phyloP scores from a whole-genome alignment of 2,329 filamentous ascomycete species.

The Leptosphaerulina australis region DNA sequence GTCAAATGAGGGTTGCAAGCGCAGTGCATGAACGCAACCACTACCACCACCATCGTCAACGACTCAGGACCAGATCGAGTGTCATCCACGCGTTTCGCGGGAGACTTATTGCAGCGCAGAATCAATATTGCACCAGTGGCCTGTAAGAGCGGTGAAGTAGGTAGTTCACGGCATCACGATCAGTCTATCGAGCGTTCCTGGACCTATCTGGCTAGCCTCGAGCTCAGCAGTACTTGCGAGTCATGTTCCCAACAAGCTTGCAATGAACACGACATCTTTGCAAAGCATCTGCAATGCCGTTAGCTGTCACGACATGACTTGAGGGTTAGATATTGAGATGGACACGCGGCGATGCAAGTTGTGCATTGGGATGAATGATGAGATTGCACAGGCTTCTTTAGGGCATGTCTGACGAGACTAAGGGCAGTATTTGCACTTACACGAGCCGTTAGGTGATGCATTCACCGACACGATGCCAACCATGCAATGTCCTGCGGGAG shows the following conservation, averaged over 20 bases:
- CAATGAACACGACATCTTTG: not conserved
- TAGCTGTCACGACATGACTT: slow-evolving; percentile 1
- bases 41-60: slow-evolving; percentile 1
- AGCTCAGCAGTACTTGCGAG: slow-evolving; percentile 10
- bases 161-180: not conserved
- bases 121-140: not conserved
- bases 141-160: slow-evolving; percentile 9
- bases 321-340: slow-evolving; percentile 1
- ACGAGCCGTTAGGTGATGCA: slow-evolving; percentile 6
- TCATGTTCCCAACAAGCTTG: slow-evolving; percentile 7
- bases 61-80: slow-evolving; percentile 9
- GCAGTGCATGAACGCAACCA: slow-evolving; percentile 18
- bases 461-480: slow-evolving; percentile 16
- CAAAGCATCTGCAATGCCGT: not conserved
- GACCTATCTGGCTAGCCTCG: slow-evolving; percentile 6
- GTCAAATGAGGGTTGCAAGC: not conserved
- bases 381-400: not conserved
- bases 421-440: slow-evolving; percentile 8
- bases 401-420: slow-evolving; percentile 8
- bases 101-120: not conserved
- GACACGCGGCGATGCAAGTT: slow-evolving; percentile 11
- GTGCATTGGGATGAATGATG: slow-evolving; percentile 2
- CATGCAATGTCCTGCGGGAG: slow-evolving; percentile 1
- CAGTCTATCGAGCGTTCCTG: slow-evolving; percentile 2
- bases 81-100: not conserved